phyloP scores from a whole-genome alignment of 805 yeast genomes.

The Isabelozyma rhagii region DNA sequence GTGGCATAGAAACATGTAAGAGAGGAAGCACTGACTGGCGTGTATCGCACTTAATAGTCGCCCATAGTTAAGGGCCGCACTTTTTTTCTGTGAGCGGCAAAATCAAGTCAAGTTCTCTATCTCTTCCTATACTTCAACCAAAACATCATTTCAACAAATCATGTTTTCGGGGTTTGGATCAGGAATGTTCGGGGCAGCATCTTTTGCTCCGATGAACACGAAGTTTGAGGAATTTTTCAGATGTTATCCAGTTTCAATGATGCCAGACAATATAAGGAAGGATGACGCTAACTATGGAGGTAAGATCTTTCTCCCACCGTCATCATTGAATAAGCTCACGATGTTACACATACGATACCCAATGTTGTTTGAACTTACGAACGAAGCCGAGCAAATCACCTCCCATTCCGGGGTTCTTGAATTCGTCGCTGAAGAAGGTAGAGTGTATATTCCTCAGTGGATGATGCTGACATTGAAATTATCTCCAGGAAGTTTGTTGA shows the following conservation, averaged over 20 bases:
- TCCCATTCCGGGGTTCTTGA: constrained; percentile 96
- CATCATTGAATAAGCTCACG: constrained; percentile 83
- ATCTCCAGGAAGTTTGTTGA: constrained; percentile 77
- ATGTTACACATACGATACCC: constrained; percentile 93
- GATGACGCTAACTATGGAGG: constrained; percentile 91
- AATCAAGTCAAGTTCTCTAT: background rate
- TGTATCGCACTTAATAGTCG: background rate
- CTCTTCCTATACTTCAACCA: background rate
- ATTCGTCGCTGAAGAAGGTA: constrained; percentile 95
- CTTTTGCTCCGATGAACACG: constrained; percentile 28
- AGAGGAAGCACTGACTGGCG: too few relatives aligned
- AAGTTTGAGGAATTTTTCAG: constrained; percentile 84
- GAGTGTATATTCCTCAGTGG: constrained; percentile 95
- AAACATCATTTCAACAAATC: background rate
- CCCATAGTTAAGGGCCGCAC: background rate
- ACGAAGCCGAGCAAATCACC: constrained; percentile 54
- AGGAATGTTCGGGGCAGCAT: constrained; percentile 31
- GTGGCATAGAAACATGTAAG: too few relatives aligned
- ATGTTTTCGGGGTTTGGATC: constrained; percentile 46
- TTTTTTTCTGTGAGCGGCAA: background rate
- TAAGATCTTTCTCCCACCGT: constrained; percentile 90
- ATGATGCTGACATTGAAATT: constrained; percentile 77
- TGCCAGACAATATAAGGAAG: constrained; percentile 71
- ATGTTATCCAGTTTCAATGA: constrained; percentile 87
- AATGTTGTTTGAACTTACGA: constrained; percentile 81